phyloP scores from a whole-genome alignment of 352 stramenopile species.

The Nothophytophthora sp. region DNA sequence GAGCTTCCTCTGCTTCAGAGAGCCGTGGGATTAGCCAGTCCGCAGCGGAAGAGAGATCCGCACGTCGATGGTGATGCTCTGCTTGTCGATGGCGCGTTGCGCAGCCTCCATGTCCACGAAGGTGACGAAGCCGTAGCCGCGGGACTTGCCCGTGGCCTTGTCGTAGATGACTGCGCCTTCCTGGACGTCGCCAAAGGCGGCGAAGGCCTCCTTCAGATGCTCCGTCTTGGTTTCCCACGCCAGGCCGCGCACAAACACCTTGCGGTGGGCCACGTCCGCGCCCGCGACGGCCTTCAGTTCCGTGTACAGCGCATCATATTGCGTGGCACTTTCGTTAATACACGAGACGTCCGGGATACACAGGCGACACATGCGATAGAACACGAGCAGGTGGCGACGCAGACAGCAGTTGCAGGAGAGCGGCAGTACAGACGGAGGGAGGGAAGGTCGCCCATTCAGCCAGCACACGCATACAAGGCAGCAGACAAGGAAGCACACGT shows the following conservation, averaged over 20 bases:
- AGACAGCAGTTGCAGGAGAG: too few relatives aligned
- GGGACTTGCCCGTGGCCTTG: constrained; percentile 61
- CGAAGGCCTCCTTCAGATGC: constrained; percentile 46
- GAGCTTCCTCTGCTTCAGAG: too few relatives aligned
- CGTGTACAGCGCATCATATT: constrained; percentile 58
- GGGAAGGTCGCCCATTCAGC: too few relatives aligned
- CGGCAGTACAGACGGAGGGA: too few relatives aligned
- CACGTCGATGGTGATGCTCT: constrained; percentile 63
- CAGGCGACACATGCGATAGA: too few relatives aligned
- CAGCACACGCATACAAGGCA: too few relatives aligned
- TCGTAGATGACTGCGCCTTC: constrained; percentile 64
- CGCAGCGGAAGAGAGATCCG: constrained; percentile 8
- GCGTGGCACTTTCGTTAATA: constrained; percentile 40
- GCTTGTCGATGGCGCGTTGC: constrained; percentile 42
- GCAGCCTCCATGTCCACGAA: constrained; percentile 69
- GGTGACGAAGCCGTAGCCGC: constrained; percentile 67
- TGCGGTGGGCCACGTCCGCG: constrained; percentile 58
- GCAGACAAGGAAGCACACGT: too few relatives aligned
- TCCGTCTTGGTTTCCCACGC: constrained; percentile 59
- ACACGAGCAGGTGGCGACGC: too few relatives aligned
- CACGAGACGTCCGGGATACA: too few relatives aligned
- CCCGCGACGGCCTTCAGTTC: constrained; percentile 62
- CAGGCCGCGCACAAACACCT: constrained; percentile 72
- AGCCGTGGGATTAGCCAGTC: neutral
- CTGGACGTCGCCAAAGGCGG: constrained; percentile 58